Evolutionary conservation across 2,329 filamentous ascomycete genomes (phyloP), one percentile per base, ranked within the genome.

Genomic region (Westerdykella aurantiaca): DNA sequence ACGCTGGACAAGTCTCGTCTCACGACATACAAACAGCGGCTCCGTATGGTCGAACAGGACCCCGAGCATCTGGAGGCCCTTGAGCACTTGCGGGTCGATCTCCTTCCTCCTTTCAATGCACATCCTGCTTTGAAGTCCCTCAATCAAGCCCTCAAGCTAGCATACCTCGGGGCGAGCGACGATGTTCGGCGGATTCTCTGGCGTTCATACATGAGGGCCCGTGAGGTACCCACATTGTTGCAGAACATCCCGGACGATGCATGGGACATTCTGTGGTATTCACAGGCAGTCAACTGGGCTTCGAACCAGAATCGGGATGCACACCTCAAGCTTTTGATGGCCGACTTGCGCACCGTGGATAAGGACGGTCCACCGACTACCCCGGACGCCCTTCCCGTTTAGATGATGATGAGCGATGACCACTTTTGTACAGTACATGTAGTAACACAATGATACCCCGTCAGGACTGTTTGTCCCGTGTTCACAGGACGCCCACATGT

Each of bases 191-290:
- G 64, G n/a, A 58, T 64, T 5, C 47, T 68, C 5, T 68, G 65
- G 65, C 58, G 63, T 37, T 43, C 57, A 1, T 68, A 68, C 41
- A 50, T 51, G 33, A 61, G 59, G 37, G 64, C 62, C 4, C 58
- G 63, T 3, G 40, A 47, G 2, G 47, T 66, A 11, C 64, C 64
- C 1, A 64, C 57, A 1, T 57, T 68, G 11, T 39, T 68, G 7
- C 48, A 56, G n/a, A 61, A 48, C 13, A 40, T 68, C 6, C 55
- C 56, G 12, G 57, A 64, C 16, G 61, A 67, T 29, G 61, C 62
- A 3, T 68, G 66, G 66, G 66, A 68, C 37, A 57, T 68, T 6
- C 29, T 68, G 35, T 68, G 63, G 41, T 68, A 67, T 34, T 63
- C 56, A 1, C 66, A 68, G 39, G 64, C 64, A 2, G 63, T 67